phyloP scores from a whole-genome alignment of 2,329 filamentous ascomycete species.

The Hymenoscyphus scutula region DNA sequence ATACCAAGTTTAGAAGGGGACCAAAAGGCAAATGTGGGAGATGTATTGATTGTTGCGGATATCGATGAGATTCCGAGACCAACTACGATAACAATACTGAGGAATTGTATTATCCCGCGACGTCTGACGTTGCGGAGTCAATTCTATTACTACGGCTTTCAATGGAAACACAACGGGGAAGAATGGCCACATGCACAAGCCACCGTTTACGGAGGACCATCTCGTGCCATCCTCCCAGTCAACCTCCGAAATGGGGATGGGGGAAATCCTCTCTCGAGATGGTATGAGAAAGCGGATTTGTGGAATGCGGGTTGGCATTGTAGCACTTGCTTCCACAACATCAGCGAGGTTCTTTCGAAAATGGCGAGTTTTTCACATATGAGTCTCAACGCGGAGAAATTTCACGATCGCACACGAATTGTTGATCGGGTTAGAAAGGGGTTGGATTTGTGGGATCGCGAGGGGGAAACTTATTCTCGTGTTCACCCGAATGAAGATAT shows the following conservation, averaged over 20 bases:
- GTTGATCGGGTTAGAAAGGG: constrained; percentile 44
- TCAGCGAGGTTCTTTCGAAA: constrained; percentile 43
- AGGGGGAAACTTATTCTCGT: constrained; percentile 38
- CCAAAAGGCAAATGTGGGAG: constrained; percentile 36
- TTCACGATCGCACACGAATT: constrained; percentile 41
- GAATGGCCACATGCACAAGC: constrained; percentile 47
- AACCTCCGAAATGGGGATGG: constrained; percentile 39
- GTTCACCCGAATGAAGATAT: constrained; percentile 43
- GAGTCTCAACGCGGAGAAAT: constrained; percentile 40
- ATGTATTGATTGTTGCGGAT: constrained; percentile 46
- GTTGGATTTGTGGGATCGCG: constrained; percentile 42
- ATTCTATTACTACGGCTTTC: constrained; percentile 42
- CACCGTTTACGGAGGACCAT: constrained; percentile 40
- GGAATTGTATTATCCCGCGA: constrained; percentile 39
- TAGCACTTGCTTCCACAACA: constrained; percentile 43
- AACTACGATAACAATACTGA: constrained; percentile 35
- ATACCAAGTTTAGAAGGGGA: constrained; percentile 40
- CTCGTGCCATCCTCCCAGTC: constrained; percentile 41
- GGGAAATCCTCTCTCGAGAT: constrained; percentile 22
- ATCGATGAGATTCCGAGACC: constrained; percentile 46
- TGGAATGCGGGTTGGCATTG: constrained; percentile 48
- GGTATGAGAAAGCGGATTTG: constrained; percentile 37
- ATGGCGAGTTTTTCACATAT: constrained; percentile 44
- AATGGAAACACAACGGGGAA: constrained; percentile 37
- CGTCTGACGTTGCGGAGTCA: constrained; percentile 37